Percentiles rank a stretch among this genome's conserved stretches.
phyloP scores from a whole-genome alignment of 2,329 filamentous ascomycete species.

The Hypoxylon rubiginosum region DNA sequence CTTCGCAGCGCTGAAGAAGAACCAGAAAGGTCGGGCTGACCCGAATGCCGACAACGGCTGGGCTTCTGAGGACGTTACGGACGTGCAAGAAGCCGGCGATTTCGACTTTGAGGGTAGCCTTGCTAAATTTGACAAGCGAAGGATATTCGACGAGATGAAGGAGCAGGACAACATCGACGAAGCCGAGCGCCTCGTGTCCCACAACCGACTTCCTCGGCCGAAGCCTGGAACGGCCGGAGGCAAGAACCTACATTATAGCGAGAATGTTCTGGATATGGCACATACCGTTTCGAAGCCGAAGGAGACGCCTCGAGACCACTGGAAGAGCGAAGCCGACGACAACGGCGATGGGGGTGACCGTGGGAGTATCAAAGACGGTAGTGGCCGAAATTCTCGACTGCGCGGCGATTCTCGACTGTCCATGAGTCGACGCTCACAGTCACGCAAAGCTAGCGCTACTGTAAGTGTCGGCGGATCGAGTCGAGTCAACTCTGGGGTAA shows the following conservation, averaged over 20 bases:
- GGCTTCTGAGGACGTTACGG: constrained; percentile 96
- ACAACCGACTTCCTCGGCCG: constrained; percentile 76
- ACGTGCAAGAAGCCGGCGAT: constrained; percentile 92
- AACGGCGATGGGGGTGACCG: constrained; percentile 62
- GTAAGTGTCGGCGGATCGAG: constrained; percentile 56
- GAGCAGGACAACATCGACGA: constrained; percentile 92
- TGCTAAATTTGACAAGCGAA: constrained; percentile 94
- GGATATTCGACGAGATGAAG: constrained; percentile 91
- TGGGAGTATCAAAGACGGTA: constrained; percentile 63
- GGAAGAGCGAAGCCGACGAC: constrained; percentile 83
- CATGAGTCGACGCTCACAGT: constrained; percentile 65
- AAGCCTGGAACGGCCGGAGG: constrained; percentile 81
- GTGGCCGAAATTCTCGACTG: constrained; percentile 64
- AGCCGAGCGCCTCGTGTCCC: constrained; percentile 88
- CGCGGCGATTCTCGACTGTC: constrained; percentile 67
- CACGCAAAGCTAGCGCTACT: constrained; percentile 67
- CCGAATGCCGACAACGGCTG: constrained; percentile 78
- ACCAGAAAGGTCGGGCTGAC: constrained; percentile 59
- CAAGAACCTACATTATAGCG: constrained; percentile 91
- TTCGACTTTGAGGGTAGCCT: constrained; percentile 93
- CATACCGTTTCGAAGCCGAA: constrained; percentile 54
- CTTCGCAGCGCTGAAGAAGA: constrained; percentile 70
- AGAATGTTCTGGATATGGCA: constrained; percentile 85
- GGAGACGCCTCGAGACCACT: constrained; percentile 66
- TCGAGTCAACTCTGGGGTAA: constrained; percentile 64